Base-by-base conservation (phyloP, 1,284 basidiomycete genomes). In the Rhodotorula sp. region DNA sequence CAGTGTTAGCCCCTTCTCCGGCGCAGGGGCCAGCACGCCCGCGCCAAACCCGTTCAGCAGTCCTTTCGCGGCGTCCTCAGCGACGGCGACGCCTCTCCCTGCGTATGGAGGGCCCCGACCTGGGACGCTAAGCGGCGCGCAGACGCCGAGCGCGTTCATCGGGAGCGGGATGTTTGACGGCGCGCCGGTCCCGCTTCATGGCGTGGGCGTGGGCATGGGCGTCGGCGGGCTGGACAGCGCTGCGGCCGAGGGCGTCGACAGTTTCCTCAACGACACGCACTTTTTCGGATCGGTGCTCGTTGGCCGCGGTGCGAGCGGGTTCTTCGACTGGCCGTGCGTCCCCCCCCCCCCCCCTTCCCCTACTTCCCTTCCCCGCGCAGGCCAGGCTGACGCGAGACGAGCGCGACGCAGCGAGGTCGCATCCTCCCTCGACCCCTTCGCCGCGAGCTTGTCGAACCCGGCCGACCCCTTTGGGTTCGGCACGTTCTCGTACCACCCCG, bases 261-360 rank as follows among this genome's bases (percentile, higher is more conserved):
- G 63, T 34, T 73, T 70, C 61, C 29, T 70, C 27, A 48, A 39
- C 59, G 69, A 70, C 50, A 65, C 69, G 51, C 60, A 67, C 60
- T 73, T 70, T 29, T 73, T 67, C 54, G 44, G 61, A 27, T 61
- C 51, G 27, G 51, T 73, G 32, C 50, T 70, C n/a, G 64, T 73
- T 36, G 56, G 61, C 5, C 54, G 63, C n/a, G 69, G 69, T 8
- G 64, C 72, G 36, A 63, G 59, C 34, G 69, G 69, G 1, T 70
- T 70, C 69, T 73, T 73, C 25, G 44, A 54, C 8, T 73, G 68
- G 71, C 54, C 46, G 66, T 67, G 44, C 34, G 66, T 53, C 29
- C 22, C 37, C 46, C 36, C 25, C 29, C 41, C 25, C 41, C 32
- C 39, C 15, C 32, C 39, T n/a, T 27, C 56, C 29, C 29, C 10